Evolutionary conservation across 225 moss, liverwort and hornwort genomes (phyloP), one percentile per base, ranked within the genome.

Genomic region (Antitrichia curtipendula): DNA sequence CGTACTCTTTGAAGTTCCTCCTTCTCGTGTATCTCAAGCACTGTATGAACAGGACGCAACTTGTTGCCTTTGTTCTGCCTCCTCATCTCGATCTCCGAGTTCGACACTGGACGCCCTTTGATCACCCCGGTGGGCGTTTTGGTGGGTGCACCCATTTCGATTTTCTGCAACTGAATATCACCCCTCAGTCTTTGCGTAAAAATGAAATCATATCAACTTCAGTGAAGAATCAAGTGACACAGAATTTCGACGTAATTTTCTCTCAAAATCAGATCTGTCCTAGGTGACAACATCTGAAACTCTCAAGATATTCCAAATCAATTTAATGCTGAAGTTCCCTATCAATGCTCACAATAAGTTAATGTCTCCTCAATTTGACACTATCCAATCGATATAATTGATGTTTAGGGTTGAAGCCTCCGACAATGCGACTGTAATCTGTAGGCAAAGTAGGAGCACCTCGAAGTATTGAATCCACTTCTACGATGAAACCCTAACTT

Each of bases 11-110:
- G 85, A 45, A 78, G 57, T 19, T 88, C 88, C 27, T 87, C 90
- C 70, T 90, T 94, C 25, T 91, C 84, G 25, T 91, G 91, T 24
- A 89, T 90, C 34, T 94, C 90, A 16, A 76, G 16, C 57, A 91
- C 78, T 19, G 79, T 80, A 52, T 56, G 89, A 57, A 90, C 1
- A 31, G 90, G 91, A 78, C 73, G 88, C 65, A 91, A 56, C 50
- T 92, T 92, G 50, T 8, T 92, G 40, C 84, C 45, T 56, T 57
- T 88, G 13, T 86, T 89, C 4, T 50, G 80, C 63, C 66, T 87
- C 84, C 58, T 89, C 34, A 65, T 86, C 13, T 88, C 63, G 4
- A 88, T 63, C 78, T 90, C 74, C 1, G n/a, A 36, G 60, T 86
- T 89, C 1, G 61, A 75, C 14, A 78, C 4, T 1, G 76, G 75